Conservation (phyloP, 2,329 filamentous ascomycete species). For the Aspergillus sp. region DNA sequence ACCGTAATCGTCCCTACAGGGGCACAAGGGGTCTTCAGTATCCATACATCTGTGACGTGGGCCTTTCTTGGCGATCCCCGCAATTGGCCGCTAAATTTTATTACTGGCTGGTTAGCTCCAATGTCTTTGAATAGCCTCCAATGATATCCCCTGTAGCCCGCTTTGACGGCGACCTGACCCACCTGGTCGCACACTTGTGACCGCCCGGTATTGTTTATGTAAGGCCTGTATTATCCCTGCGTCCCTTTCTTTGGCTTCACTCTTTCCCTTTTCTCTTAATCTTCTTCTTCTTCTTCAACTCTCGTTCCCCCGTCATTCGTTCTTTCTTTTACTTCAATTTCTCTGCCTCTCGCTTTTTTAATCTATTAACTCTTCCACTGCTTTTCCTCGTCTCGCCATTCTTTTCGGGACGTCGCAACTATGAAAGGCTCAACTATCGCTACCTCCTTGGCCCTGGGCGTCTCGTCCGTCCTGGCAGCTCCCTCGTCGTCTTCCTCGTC, state of each 20-base stretch:
- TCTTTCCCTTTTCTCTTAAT: constrained; percentile 3
- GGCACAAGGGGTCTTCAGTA: no score
- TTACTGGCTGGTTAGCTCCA: no score
- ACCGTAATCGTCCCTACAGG: no score
- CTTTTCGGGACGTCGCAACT: constrained; percentile 15
- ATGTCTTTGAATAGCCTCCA: no score
- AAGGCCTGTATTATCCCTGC: not conserved
- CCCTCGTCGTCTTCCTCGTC: constrained; percentile 32
- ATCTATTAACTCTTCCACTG: constrained; percentile 10
- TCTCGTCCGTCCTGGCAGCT: constrained; percentile 40
- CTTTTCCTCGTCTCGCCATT: constrained; percentile 2
- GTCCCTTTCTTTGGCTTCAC: constrained; percentile 1
- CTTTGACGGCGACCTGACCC: not conserved
- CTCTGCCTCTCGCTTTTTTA: constrained; percentile 16
- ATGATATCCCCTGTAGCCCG: no score
- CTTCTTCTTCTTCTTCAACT: constrained; percentile 7
- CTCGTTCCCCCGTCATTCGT: constrained; percentile 10
- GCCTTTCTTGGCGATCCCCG: no score
- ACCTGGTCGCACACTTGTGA: not conserved
- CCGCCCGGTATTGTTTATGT: no score
- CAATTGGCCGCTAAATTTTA: no score
- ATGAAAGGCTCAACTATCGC: constrained; percentile 50
- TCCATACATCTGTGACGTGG: no score
- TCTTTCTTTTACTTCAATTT: constrained; percentile 13
- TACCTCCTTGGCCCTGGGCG: constrained; percentile 40